Percentiles rank a stretch among this genome's conserved stretches.
phyloP scores from a whole-genome alignment of 805 yeast genomes.

The Wickerhamiella allomyrinae region DNA sequence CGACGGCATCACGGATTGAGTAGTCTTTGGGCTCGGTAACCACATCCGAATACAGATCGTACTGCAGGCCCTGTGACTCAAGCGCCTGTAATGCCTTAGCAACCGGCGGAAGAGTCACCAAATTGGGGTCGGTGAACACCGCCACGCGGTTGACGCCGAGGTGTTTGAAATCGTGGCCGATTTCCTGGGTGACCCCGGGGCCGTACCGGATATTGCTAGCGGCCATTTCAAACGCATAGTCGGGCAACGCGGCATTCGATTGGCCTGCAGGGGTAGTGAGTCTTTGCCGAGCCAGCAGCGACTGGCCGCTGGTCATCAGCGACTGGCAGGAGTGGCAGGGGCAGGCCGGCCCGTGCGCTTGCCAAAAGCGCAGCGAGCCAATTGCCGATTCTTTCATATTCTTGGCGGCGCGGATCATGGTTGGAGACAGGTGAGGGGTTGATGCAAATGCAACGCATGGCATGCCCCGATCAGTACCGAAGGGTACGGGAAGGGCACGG shows the following conservation, averaged over 20 bases:
- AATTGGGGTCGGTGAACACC: slow-evolving; percentile 25
- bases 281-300: slow-evolving; percentile 1
- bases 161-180: slow-evolving; percentile 27
- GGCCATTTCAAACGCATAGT: slow-evolving; percentile 30
- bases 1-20: slow-evolving; percentile 25
- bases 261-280: slow-evolving; percentile 4
- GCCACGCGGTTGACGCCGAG: slow-evolving; percentile 25
- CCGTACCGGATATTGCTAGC: slow-evolving; percentile 28
- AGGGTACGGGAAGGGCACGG: no score
- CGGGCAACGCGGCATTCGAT: slow-evolving; percentile 12
- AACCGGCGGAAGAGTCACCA: slow-evolving; percentile 22
- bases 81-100: slow-evolving; percentile 23
- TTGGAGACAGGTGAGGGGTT: no score
- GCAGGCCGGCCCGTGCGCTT: slow-evolving; percentile 22
- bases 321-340: slow-evolving; percentile 25
- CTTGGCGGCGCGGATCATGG: slow-evolving; percentile 4
- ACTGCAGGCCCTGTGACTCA: slow-evolving; percentile 24
- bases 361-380: slow-evolving; percentile 10
- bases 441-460: background rate
- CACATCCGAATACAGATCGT: slow-evolving; percentile 25
- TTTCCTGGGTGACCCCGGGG: slow-evolving; percentile 27
- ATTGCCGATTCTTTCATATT: slow-evolving; percentile 5
- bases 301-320: slow-evolving; percentile 6
- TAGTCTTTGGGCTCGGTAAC: slow-evolving; percentile 28
- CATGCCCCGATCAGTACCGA: no score